Conservation (phyloP, 1,139 yeast species). For the Meyerozyma sp. region DNA sequence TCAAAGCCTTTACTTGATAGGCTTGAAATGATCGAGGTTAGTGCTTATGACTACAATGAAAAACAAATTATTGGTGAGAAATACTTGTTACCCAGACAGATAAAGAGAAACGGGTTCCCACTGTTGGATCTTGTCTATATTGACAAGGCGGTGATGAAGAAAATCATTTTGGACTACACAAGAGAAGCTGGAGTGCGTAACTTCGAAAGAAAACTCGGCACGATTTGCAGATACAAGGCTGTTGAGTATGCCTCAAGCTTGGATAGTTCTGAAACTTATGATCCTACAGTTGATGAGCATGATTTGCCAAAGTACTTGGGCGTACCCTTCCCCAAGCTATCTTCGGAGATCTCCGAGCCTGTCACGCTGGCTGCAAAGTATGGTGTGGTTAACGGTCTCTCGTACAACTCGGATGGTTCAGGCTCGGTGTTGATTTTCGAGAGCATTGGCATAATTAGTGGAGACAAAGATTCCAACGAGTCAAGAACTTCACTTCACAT, state of each 20-base stretch:
- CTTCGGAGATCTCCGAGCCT: slow-evolving; percentile 23
- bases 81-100: slow-evolving; percentile 77
- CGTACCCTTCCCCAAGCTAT: slow-evolving; percentile 35
- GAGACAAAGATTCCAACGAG: slow-evolving; percentile 31
- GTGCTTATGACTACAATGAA: slow-evolving; percentile 80
- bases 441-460: slow-evolving; percentile 55
- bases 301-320: slow-evolving; percentile 52
- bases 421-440: slow-evolving; percentile 83
- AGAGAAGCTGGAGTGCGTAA: slow-evolving; percentile 87
- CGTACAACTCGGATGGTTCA: slow-evolving; percentile 83
- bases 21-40: slow-evolving; percentile 75
- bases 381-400: slow-evolving; percentile 88
- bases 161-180: slow-evolving; percentile 66
- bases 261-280: slow-evolving; percentile 18
- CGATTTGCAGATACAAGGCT: slow-evolving; percentile 76
- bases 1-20: slow-evolving; percentile 82
- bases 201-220: slow-evolving; percentile 66
- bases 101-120: slow-evolving; percentile 64
- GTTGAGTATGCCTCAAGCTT: slow-evolving; percentile 59
- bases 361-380: slow-evolving; percentile 30
- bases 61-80: slow-evolving; percentile 68
- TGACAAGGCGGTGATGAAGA: slow-evolving; percentile 50
- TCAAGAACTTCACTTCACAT: slow-evolving; percentile 45
- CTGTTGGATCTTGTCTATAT: slow-evolving; percentile 30
- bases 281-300: slow-evolving; percentile 32